Conservation (phyloP, 306 rosid species). For the Comarum palustre region DNA sequence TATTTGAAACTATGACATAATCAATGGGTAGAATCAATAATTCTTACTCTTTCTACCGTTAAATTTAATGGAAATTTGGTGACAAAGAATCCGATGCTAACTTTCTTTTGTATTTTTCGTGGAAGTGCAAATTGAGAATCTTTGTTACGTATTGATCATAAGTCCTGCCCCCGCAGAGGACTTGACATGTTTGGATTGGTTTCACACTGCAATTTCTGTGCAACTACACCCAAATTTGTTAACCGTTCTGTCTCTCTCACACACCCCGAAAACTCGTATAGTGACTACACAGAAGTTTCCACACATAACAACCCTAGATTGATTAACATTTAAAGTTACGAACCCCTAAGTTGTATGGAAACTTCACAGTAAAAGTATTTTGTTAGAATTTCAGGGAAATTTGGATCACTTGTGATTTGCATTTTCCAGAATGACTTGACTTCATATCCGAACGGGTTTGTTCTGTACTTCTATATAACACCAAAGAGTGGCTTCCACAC, state of each 20-base stretch:
- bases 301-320: not conserved
- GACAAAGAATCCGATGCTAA: not conserved
- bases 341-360: not conserved
- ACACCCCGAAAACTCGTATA: not conserved
- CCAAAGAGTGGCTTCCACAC: not conserved
- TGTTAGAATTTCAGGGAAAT: not conserved
- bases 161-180: not conserved
- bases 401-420: not conserved
- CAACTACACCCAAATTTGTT: not conserved
- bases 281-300: not conserved
- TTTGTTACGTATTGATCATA: not conserved
- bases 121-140: not conserved
- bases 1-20: no score
- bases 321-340: not conserved
- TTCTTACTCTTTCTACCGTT: not conserved
- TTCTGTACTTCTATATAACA: not conserved
- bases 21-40: no score
- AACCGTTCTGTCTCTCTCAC: not conserved
- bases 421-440: not conserved
- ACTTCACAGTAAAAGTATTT: not conserved
- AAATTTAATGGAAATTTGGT: not conserved
- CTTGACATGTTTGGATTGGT: not conserved
- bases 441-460: not conserved
- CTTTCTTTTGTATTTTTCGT: not conserved
- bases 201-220: not conserved